These are phyloP conservation scores for Polymyxa betae DNA, from an alignment of 208 protist species.

Conservation along the genomic window DNA sequence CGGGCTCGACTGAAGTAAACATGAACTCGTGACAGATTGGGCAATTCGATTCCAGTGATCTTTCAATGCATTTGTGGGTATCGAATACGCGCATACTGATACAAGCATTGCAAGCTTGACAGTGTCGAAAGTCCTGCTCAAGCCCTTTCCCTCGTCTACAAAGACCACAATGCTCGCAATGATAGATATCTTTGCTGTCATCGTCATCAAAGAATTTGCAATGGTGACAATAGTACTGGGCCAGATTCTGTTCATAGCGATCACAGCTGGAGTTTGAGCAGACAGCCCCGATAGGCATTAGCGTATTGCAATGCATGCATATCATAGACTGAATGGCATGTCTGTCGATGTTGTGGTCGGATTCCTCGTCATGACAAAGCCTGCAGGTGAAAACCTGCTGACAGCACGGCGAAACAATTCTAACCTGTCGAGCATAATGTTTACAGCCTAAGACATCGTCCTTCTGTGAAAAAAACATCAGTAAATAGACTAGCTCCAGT, in stretches of 20 bases:
- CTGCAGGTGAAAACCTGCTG: conserved; percentile 65
- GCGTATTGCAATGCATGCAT: conserved; percentile 65
- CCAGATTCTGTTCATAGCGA: conserved; percentile 51
- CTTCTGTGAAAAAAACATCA: neutral
- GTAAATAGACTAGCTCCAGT: neutral
- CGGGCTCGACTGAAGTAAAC: conserved; percentile 63
- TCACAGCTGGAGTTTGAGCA: conserved; percentile 54
- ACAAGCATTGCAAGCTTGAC: conserved; percentile 66
- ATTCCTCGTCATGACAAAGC: conserved; percentile 65
- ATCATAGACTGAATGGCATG: conserved; percentile 66
- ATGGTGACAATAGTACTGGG: conserved; percentile 64
- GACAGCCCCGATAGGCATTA: conserved; percentile 59
- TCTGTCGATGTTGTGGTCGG: conserved; percentile 66
- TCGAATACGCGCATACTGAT: conserved; percentile 55
- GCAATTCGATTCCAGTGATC: conserved; percentile 66
- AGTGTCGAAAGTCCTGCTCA: conserved; percentile 64
- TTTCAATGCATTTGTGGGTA: conserved; percentile 65
- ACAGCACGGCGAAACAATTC: conserved; percentile 64
- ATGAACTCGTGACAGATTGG: conserved; percentile 69
- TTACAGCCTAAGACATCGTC: conserved; percentile 61
- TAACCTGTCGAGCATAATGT: conserved; percentile 63
- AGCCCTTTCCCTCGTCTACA: conserved; percentile 64
- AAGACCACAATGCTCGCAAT: conserved; percentile 65
- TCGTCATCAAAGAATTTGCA: conserved; percentile 69
- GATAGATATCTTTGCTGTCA: conserved; percentile 65